Conservation (phyloP, 2,329 filamentous ascomycete species). For the Ophiostoma sp. region DNA sequence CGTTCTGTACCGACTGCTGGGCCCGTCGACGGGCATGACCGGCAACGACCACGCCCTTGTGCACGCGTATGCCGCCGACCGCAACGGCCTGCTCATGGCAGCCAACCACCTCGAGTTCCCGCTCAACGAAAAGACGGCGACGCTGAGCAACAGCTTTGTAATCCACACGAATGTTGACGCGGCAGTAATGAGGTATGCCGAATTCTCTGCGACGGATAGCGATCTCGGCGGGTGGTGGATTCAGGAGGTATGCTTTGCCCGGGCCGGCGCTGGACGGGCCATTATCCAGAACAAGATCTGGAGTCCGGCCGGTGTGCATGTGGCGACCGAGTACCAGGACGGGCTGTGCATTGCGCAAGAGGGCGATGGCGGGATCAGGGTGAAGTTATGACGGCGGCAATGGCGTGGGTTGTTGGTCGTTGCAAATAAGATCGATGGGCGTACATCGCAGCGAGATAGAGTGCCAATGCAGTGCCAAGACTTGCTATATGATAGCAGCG, state of each 20-base stretch:
- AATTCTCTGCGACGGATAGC: slow-evolving; percentile 23
- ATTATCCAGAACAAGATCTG: slow-evolving; percentile 49
- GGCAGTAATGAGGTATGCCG: slow-evolving; percentile 40
- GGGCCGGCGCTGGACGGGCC: slow-evolving; percentile 43
- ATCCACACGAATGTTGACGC: slow-evolving; percentile 47
- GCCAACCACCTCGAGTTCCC: slow-evolving; percentile 47
- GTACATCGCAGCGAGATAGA: not conserved
- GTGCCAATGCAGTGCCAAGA: not conserved
- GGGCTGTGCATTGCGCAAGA: slow-evolving; percentile 39
- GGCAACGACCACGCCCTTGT: slow-evolving; percentile 44
- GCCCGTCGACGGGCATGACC: slow-evolving; percentile 31
- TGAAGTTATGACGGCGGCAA: slow-evolving; percentile 14
- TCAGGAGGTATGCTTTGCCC: slow-evolving; percentile 47
- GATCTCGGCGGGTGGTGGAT: slow-evolving; percentile 45
- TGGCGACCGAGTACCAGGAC: slow-evolving; percentile 53
- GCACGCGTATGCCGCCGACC: slow-evolving; percentile 49
- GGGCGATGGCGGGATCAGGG: slow-evolving; percentile 16
- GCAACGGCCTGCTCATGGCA: slow-evolving; percentile 51
- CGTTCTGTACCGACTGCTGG: slow-evolving; percentile 45
- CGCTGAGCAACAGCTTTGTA: slow-evolving; percentile 48
- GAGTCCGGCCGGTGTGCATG: slow-evolving; percentile 49
- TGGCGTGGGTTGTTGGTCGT: not conserved
- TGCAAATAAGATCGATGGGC: not conserved
- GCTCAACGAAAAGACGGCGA: slow-evolving; percentile 39
- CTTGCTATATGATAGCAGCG: not conserved